Conservation (phyloP, 306 rosid genomes). For the Citrullus colocynthis region DNA sequence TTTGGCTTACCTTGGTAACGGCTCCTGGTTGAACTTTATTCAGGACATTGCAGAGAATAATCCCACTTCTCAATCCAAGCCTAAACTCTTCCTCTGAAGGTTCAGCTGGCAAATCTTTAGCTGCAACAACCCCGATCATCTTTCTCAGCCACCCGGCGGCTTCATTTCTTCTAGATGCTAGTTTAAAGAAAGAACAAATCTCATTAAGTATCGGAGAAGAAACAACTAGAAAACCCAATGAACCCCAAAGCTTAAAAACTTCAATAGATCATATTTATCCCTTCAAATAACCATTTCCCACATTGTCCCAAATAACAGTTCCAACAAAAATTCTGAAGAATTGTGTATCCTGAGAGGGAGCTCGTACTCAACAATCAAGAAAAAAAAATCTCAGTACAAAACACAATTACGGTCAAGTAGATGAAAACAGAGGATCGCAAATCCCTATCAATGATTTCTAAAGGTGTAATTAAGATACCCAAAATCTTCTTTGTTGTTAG, state of each 20-base stretch:
- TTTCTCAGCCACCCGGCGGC: slow-evolving; percentile 97
- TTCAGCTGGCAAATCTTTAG: slow-evolving; percentile 89
- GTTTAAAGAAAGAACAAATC: slow-evolving; percentile 9
- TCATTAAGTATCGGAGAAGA: background rate
- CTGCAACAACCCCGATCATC: slow-evolving; percentile 94
- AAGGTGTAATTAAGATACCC: background rate
- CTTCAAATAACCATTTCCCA: background rate
- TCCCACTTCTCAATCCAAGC: slow-evolving; percentile 93
- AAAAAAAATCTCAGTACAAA: background rate
- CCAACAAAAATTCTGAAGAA: background rate
- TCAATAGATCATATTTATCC: slow-evolving; percentile 1
- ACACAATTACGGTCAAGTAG: background rate
- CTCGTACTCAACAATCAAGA: background rate
- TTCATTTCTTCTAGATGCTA: slow-evolving; percentile 78
- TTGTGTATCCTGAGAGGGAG: background rate
- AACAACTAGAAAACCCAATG: background rate
- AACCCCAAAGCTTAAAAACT: background rate
- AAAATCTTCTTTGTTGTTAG: background rate
- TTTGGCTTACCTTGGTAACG: slow-evolving; percentile 54
- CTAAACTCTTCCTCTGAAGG: slow-evolving; percentile 95
- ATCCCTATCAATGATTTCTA: background rate
- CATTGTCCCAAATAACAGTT: background rate
- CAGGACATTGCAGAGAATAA: slow-evolving; percentile 74
- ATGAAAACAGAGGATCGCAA: background rate
- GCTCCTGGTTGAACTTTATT: slow-evolving; percentile 80